Conservation (phyloP, 2,329 filamentous ascomycete species). For the Aureobasidium sp. region DNA sequence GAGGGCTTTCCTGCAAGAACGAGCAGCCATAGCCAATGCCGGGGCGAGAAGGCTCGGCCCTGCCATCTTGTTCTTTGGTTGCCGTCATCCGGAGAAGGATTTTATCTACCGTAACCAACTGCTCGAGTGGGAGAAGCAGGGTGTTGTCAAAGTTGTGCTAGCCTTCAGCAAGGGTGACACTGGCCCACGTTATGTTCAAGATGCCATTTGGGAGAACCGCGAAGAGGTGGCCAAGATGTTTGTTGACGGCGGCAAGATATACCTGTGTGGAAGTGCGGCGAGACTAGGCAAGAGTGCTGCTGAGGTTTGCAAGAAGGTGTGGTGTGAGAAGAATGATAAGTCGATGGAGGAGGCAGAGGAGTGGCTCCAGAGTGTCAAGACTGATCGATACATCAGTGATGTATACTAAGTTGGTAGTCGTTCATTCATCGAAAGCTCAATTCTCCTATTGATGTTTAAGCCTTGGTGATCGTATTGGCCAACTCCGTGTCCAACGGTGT, state of each 20-base stretch:
- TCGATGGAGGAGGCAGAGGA: conserved; percentile 31
- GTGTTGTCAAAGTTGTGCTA: background rate
- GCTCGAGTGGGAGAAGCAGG: background rate
- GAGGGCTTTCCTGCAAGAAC: conserved; percentile 35
- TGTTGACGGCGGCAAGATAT: conserved; percentile 45
- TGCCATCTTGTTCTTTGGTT: conserved; percentile 36
- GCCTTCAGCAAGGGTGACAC: background rate
- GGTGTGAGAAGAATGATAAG: conserved; percentile 30
- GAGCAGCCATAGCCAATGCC: conserved; percentile 28
- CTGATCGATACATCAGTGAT: conserved; percentile 37
- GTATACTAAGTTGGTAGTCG: conserved; percentile 19
- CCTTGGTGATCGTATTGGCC: too few species aligned
- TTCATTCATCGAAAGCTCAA: too few species aligned
- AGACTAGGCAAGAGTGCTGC: conserved; percentile 34
- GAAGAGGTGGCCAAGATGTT: conserved; percentile 31
- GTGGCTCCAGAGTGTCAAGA: conserved; percentile 25
- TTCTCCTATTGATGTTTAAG: too few species aligned
- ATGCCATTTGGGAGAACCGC: conserved; percentile 26
- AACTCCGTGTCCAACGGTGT: too few species aligned
- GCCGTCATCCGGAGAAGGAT: conserved; percentile 12
- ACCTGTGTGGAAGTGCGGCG: conserved; percentile 19
- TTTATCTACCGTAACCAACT: background rate
- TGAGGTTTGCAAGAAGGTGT: conserved; percentile 33
- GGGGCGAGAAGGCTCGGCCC: conserved; percentile 29
- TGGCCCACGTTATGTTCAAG: conserved; percentile 25